A percentile compares a stretch with the other conserved stretches of the same genome.
phyloP scores from a whole-genome alignment of 192 early-diverging fungal species.

The Dissophora globulifera region DNA sequence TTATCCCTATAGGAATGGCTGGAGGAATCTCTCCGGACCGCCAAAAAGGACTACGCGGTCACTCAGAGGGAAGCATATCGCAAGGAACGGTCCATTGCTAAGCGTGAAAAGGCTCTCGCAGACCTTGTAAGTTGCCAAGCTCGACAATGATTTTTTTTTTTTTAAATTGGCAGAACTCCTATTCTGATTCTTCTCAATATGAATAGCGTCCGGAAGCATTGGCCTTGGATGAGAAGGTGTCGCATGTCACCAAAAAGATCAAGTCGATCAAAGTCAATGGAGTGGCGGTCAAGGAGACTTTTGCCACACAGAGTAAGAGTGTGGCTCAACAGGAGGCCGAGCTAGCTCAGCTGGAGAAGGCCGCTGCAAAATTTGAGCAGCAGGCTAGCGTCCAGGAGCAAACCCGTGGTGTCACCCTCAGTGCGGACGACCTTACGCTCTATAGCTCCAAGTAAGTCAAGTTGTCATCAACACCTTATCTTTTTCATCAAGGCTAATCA shows the following conservation, averaged over 20 bases:
- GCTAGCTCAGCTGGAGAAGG: constrained; percentile 60
- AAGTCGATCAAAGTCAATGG: constrained; percentile 59
- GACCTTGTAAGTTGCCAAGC: constrained; percentile 64
- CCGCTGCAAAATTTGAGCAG: constrained; percentile 64
- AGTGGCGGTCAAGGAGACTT: constrained; percentile 30
- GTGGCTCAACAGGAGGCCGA: constrained; percentile 63
- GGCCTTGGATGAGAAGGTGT: constrained; percentile 77
- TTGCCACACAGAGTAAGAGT: constrained; percentile 21
- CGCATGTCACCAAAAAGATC: constrained; percentile 75
- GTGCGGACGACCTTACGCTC: constrained; percentile 57
- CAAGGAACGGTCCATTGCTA: constrained; percentile 79
- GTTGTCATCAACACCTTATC: no score
- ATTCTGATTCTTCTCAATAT: no score
- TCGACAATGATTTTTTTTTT: no score
- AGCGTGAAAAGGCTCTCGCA: constrained; percentile 78
- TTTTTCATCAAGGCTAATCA: no score
- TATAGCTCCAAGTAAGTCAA: constrained; percentile 62
- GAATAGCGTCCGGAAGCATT: constrained; percentile 69
- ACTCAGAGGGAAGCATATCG: constrained; percentile 76
- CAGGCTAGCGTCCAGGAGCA: constrained; percentile 47
- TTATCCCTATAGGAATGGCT: constrained; percentile 41
- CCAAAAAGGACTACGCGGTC: constrained; percentile 79
- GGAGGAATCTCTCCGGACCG: constrained; percentile 68
- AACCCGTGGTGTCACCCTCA: constrained; percentile 42
- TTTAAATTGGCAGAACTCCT: no score